Base-by-base conservation (phyloP, 306 rosid genomes). In the Clitoria ternatea region DNA sequence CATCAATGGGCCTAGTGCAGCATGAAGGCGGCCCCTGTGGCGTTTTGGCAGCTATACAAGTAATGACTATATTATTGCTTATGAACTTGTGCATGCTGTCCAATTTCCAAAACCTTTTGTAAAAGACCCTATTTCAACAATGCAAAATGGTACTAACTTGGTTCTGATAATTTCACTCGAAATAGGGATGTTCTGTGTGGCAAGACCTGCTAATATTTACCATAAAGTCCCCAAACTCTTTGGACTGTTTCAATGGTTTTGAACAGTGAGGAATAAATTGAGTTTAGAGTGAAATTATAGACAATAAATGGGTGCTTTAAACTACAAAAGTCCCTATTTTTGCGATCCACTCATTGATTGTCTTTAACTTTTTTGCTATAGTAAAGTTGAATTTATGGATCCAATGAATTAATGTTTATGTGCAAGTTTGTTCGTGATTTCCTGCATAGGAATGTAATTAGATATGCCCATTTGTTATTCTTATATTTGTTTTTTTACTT, bases 1-100 rank as follows among this genome's bases (percentile, higher is more conserved):
- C 99, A 70, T 84, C 88, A 50, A 94, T 91, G 88, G 99, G 99
- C 63, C 85, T 94, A 62, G 99, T 94, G 88, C 99, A 94, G 87
- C 95, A 91, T 85, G 97, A 94, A 94, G 99, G 99, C 55, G 97
- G 99, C 71, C 99, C 99, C 62, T 94, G 99, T 85, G 99, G 97
- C 45, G 97, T 94, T 85, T 89, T 91, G 84, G 95, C 97, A 83
- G 90, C 99, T 70, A 82, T 94, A 83, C 99, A 94, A 82, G 99
- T 94, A 91, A 82, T 80, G 59, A 59, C 69, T 74, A 66, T 44
- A 73, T 63, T 61, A 40, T 76, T 50, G 61, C 64, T 37, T 66
- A 36, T 62, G 15, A 69, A 40, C 65, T 81, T 67, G 69, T 33
- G 48, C 77, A 29, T 61, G 48, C 54, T 53, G 49, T 76, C 66